phyloP scores from a whole-genome alignment of 2,329 filamentous ascomycete species.

The Aaosphaeria pasadenensis region DNA sequence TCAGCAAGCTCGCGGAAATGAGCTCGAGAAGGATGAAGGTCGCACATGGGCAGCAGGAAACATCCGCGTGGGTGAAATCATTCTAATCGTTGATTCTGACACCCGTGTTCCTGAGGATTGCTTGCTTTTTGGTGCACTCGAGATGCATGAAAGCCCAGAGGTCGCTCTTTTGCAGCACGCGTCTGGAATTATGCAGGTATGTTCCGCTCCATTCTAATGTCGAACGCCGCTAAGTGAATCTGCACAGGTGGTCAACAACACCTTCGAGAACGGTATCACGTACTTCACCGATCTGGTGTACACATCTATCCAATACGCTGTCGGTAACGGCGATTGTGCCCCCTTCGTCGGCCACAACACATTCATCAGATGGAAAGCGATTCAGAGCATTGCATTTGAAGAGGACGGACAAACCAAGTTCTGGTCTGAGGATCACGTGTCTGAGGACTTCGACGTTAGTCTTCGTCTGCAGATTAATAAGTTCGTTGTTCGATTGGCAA shows the following conservation, averaged over 20 bases:
- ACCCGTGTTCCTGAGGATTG: slow-evolving; percentile 60
- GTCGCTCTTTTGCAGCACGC: slow-evolving; percentile 74
- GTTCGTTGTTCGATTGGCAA: slow-evolving; percentile 65
- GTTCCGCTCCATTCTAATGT: too few relatives aligned
- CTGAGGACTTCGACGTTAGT: slow-evolving; percentile 72
- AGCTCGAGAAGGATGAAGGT: slow-evolving; percentile 61
- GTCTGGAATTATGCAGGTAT: slow-evolving; percentile 47
- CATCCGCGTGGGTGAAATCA: slow-evolving; percentile 78
- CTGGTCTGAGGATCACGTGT: slow-evolving; percentile 73
- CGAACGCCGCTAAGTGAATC: too few relatives aligned
- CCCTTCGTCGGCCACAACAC: slow-evolving; percentile 77
- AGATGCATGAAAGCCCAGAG: slow-evolving; percentile 76
- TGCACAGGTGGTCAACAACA: slow-evolving; percentile 69
- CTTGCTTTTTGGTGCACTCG: slow-evolving; percentile 70
- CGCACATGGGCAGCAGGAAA: slow-evolving; percentile 82
- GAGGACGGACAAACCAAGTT: slow-evolving; percentile 60
- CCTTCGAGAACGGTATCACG: slow-evolving; percentile 72
- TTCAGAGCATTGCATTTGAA: slow-evolving; percentile 54
- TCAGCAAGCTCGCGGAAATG: slow-evolving; percentile 51
- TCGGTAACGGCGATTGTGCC: slow-evolving; percentile 66
- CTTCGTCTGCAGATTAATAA: slow-evolving; percentile 66
- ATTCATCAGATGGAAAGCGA: slow-evolving; percentile 65
- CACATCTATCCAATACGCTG: slow-evolving; percentile 65
- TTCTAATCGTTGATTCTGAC: slow-evolving; percentile 53
- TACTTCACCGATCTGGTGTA: slow-evolving; percentile 77